Evolutionary conservation across 768 basidiomycete genomes (phyloP).

Genomic region (Holtermanniella nyarrowii): DNA sequence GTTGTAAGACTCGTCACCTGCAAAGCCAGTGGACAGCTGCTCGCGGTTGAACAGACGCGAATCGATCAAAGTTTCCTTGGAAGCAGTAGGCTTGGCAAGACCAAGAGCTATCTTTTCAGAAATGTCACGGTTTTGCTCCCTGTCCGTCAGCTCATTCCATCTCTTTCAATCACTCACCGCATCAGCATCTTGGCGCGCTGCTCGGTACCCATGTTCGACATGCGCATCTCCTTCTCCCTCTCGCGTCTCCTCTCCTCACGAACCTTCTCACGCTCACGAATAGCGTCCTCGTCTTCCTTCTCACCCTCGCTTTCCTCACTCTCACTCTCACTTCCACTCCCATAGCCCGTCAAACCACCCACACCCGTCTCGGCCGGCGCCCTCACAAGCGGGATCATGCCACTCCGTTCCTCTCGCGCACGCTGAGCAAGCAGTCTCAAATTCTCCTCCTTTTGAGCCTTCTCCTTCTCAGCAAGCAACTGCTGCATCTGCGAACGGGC

Average conservation of each 20-base stretch:
- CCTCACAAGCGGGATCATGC: slow-evolving; percentile 47
- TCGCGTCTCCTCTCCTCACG: slow-evolving; percentile 83
- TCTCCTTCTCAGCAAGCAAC: slow-evolving; percentile 96
- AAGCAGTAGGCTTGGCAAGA: slow-evolving; percentile 87
- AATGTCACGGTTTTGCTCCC: slow-evolving; percentile 94
- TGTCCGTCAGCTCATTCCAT: slow-evolving; percentile 9
- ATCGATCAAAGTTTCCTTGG: slow-evolving; percentile 96
- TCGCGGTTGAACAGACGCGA: slow-evolving; percentile 97
- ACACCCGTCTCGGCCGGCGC: slow-evolving; percentile 54
- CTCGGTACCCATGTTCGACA: slow-evolving; percentile 98
- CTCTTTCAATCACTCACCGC: slow-evolving; percentile 43
- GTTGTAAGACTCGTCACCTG: slow-evolving; percentile 84
- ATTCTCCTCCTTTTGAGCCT: slow-evolving; percentile 91
- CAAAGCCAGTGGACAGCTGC: slow-evolving; percentile 67
- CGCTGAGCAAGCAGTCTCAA: slow-evolving; percentile 87
- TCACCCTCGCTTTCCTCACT: slow-evolving; percentile 50
- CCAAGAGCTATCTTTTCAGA: slow-evolving; percentile 98
- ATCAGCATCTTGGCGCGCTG: slow-evolving; percentile 92
- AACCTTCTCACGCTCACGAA: slow-evolving; percentile 78
- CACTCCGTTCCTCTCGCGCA: slow-evolving; percentile 85
- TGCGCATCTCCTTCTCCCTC: slow-evolving; percentile 92
- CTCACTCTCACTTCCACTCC: slow-evolving; percentile 62
- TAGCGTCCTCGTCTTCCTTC: slow-evolving; percentile 70
- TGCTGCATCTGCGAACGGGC: slow-evolving; percentile 97
- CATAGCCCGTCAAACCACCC: slow-evolving; percentile 66